Base-by-base conservation (phyloP, 768 basidiomycete genomes). In the Collybia nuda region DNA sequence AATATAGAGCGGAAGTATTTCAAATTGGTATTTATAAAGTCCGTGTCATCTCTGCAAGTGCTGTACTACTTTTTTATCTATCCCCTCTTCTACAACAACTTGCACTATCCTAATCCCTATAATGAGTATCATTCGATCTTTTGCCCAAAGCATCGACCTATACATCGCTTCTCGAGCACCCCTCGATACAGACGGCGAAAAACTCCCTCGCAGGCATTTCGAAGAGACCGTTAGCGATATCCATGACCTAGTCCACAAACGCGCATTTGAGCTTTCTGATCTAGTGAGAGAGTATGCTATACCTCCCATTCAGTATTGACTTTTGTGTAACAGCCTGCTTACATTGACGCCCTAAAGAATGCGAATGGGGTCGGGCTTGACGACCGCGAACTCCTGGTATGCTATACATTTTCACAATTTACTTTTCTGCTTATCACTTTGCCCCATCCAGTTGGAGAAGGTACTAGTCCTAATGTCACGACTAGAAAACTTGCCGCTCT, bases 331-430 rank as follows among this genome's bases (percentile, higher is more conserved):
- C 54, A 85, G 83, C 71, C 73, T 23, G 80, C 78, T 12, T 71
- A 76, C 44, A 48, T 65, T 28, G 78, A 88, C 61, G 78, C 78
- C 11, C 28, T 81, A 8, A 62, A 64, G 51, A 67, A 82, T 55
- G 55, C 66, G 15, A 66, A 67, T 39, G 67, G 59, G 1, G 53
- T 62, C 11, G 76, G 78, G 2, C 58, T 81, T 36, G 73, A 90
- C 57, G 87, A 90, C 60, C 78, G 87, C 52, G 63, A 78, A 23
- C 64, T 87, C 54, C 63, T 88, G 63, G 86, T 77, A 61, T 63
- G 78, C 70, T 22, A 46, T 28, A 43, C 17, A 29, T 11, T 17
- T 48, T 24, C 2, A 23, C 18, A 19, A 15, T 17, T 32, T 14
- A 19, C 21, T 32, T 36, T 35, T 8, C 38, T 23, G 35, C 22